Evolutionary conservation across 805 yeast genomes (phyloP), one percentile per base, ranked within the genome.

Genomic region (Spathaspora gorwiae): DNA sequence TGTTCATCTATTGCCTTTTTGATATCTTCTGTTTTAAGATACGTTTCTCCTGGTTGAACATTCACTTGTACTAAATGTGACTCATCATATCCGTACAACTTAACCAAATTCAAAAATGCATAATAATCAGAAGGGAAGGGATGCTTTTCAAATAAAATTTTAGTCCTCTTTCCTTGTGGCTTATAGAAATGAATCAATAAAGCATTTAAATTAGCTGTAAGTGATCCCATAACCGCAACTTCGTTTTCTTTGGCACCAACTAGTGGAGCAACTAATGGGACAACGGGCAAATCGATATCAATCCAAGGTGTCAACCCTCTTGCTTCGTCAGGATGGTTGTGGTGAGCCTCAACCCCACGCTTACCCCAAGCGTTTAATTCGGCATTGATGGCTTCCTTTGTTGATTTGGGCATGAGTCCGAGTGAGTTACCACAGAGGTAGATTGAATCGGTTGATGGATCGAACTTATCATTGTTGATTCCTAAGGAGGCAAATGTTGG

Each of bases 41-140:
- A 66, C 40, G 77, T 75, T 48, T 81, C 81, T 14, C 81, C 83
- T 2, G 60, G 60, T n/a, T 79, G 68, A 7, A 94, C 89, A 31
- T 65, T 69, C 35, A 87, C 44, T 55, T 83, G 87, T 32, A 92
- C 65, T 51, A 90, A 71, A 40, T 81, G 80, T 6, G 77, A 75
- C 38, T 76, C 64, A 47, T 69, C 70, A 34, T 65, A 66, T 2
- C 84, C 84, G 52, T 79, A 81, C 39, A 89, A 61, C 57, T 72
- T 72, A 26, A 79, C 88, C 60, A 87, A 83, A 57, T 87, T 87
- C 50, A 77, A 74, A 51, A 90, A 80, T 2, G 96, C 92, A 65
- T 90, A 90, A 66, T 78, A 87, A 61, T 90, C 98, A 0, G 96
- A 87, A 0, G 98, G 97, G 58, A 90, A 90, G 0, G 97, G 92